These are phyloP conservation scores for Lathyrus sativus DNA, from an alignment of 306 rosid genomes.

Conservation along the genomic window DNA sequence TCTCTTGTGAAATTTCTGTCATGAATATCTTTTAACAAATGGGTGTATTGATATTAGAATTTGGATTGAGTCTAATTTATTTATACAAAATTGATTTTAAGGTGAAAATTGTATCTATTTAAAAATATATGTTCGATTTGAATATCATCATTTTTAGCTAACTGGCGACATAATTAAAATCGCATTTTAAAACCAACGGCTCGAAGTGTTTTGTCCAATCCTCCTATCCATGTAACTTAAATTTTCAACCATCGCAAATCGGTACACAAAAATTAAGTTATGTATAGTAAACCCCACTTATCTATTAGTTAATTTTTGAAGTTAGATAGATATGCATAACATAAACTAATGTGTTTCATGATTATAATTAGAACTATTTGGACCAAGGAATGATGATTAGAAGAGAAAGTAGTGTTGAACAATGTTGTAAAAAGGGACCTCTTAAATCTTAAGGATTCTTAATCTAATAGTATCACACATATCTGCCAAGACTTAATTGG, in stretches of 20 bases:
- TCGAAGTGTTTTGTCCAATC: background rate
- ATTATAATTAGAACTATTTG: slow-evolving; percentile 29
- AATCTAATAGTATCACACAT: slow-evolving; percentile 31
- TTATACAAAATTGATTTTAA: too few species aligned
- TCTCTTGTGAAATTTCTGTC: slow-evolving; percentile 59
- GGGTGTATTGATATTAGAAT: too few species aligned
- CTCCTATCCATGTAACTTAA: background rate
- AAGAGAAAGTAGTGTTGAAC: slow-evolving; percentile 25
- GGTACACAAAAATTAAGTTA: background rate
- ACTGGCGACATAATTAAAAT: background rate
- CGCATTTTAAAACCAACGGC: background rate
- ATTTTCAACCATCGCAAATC: background rate
- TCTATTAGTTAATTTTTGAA: slow-evolving; percentile 28
- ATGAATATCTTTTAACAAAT: slow-evolving; percentile 74
- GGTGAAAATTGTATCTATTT: too few species aligned
- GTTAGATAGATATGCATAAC: slow-evolving; percentile 31
- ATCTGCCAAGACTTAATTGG: slow-evolving; percentile 41
- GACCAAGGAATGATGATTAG: slow-evolving; percentile 23
- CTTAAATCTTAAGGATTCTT: slow-evolving; percentile 24
- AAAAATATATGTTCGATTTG: too few species aligned
- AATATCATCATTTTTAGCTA: background rate
- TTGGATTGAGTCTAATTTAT: too few species aligned
- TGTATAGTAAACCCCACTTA: background rate
- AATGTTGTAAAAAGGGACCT: slow-evolving; percentile 36
- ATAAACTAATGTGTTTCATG: slow-evolving; percentile 10